Base-by-base conservation (phyloP, 2,329 filamentous ascomycete species). In the Xylaria sp. region DNA sequence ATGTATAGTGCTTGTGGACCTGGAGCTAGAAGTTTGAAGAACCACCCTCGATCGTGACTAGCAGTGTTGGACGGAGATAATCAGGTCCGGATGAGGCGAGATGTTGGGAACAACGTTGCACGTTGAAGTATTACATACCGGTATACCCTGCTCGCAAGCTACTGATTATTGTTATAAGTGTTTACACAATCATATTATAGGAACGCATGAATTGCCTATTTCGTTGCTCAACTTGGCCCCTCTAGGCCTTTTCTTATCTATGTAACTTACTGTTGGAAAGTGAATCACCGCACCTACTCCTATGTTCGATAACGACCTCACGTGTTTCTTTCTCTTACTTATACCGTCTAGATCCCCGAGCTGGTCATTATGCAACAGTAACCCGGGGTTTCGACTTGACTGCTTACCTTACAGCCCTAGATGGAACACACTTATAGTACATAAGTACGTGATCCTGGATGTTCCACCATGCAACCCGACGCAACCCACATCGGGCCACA, bases 401-500 rank as follows among this genome's bases (percentile, higher is more conserved):
- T 7, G n/a, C 20, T n/a, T 53, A 34, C 28, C 15, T 65, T 20
- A 15, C n/a, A 53, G 45, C 34, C 32, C 23, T 45, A 9, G 28
- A 60, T 39, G 25, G 32, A 45, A 55, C 45, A 53, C 20, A 36
- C 25, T 52, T 45, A n/a, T n/a, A n/a, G n/a, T n/a, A n/a, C n/a
- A n/a, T n/a, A n/a, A n/a, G n/a, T n/a, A n/a, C 13, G 18, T 20
- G 45, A 57, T 32, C 55, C 56, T 55, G 30, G 20, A 15, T 55
- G 41, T 66, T 36, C 59, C 45, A 53, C 59, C 20, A 36, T 43
- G 57, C 7, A 43, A 43, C 18, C 18, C n/a, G 20, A 45, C 8
- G 41, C 20, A 62, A 50, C 28, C 58, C 58, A 66, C 50, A 58
- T 34, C 50, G 34, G 36, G 52, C 36, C 43, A 62, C 52, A 56